A percentile compares a stretch with the other conserved stretches of the same genome.
These are phyloP conservation scores for Candida smagusa DNA, from an alignment of 1,139 yeast genomes.

Conservation along the genomic window DNA sequence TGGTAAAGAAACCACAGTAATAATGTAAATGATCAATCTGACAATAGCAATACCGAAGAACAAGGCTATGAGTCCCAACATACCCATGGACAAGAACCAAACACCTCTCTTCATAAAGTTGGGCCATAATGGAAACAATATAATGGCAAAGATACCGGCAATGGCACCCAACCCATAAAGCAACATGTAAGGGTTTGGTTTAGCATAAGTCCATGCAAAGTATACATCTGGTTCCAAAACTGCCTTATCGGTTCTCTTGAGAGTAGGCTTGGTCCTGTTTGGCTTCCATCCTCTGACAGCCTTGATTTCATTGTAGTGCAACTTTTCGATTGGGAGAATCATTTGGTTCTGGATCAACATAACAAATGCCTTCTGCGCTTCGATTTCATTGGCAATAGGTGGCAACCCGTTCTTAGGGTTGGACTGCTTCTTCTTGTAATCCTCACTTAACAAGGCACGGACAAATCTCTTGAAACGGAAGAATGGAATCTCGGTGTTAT, in stretches of 20 bases:
- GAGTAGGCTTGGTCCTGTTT: conserved; percentile 70
- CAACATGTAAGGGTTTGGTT: conserved; percentile 68
- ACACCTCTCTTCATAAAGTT: conserved; percentile 82
- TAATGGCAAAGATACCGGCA: conserved; percentile 66
- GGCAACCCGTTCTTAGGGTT: conserved; percentile 60
- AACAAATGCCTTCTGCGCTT: conserved; percentile 64
- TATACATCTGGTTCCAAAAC: conserved; percentile 73
- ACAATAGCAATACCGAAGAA: conserved; percentile 79
- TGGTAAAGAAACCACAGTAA: conserved; percentile 56
- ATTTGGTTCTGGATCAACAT: conserved; percentile 70
- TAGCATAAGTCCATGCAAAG: conserved; percentile 81
- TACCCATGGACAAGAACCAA: conserved; percentile 81
- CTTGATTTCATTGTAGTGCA: conserved; percentile 71
- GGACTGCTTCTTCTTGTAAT: conserved; percentile 56
- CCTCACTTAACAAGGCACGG: conserved; percentile 73
- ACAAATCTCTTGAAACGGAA: conserved; percentile 83
- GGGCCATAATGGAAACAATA: conserved; percentile 97
- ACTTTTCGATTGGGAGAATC: conserved; percentile 69
- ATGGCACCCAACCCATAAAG: conserved; percentile 64
- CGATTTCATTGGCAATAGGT: conserved; percentile 45
- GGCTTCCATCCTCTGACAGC: conserved; percentile 60
- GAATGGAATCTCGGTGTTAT: conserved; percentile 67
- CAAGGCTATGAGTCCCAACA: conserved; percentile 69
- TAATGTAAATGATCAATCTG: conserved; percentile 66
- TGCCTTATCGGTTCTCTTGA: conserved; percentile 66